Conservation (phyloP, 345 rosid genomes). For the Gossypium longicalyx region DNA sequence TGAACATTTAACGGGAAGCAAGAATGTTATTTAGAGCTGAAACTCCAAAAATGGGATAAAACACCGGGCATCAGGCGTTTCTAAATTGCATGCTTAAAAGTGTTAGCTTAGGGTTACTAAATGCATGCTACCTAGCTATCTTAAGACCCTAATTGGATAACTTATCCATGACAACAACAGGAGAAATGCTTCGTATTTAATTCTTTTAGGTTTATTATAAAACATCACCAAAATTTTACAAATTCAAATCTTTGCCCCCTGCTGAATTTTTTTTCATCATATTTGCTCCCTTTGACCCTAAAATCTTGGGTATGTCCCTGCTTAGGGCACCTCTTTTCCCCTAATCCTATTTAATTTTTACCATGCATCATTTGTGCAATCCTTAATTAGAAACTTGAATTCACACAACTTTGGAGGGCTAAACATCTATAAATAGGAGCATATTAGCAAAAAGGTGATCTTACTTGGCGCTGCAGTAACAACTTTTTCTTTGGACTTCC, state of each 20-base stretch:
- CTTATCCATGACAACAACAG: background rate
- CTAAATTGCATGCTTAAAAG: background rate
- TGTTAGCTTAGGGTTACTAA: background rate
- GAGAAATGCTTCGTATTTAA: no score
- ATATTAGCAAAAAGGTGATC: constrained; percentile 8
- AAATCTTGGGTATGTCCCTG: background rate
- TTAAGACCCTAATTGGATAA: background rate
- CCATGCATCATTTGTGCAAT: background rate
- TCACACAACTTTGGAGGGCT: constrained; percentile 1
- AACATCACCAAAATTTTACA: background rate
- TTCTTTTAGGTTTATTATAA: background rate
- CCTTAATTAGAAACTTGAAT: background rate
- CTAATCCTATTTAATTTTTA: background rate
- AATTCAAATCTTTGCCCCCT: background rate
- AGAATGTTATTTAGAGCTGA: constrained; percentile 4
- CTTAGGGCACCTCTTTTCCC: background rate
- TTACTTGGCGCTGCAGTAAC: constrained; percentile 44
- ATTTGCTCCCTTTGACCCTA: background rate
- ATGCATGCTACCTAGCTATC: background rate
- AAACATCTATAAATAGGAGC: background rate
- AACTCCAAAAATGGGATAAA: background rate
- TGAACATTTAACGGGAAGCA: background rate
- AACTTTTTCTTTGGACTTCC: constrained; percentile 49
- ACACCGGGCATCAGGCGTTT: background rate
- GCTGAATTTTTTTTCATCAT: background rate